phyloP scores from a whole-genome alignment of 768 basidiomycete genomes.

The Coprinopsis marcescibilis region DNA sequence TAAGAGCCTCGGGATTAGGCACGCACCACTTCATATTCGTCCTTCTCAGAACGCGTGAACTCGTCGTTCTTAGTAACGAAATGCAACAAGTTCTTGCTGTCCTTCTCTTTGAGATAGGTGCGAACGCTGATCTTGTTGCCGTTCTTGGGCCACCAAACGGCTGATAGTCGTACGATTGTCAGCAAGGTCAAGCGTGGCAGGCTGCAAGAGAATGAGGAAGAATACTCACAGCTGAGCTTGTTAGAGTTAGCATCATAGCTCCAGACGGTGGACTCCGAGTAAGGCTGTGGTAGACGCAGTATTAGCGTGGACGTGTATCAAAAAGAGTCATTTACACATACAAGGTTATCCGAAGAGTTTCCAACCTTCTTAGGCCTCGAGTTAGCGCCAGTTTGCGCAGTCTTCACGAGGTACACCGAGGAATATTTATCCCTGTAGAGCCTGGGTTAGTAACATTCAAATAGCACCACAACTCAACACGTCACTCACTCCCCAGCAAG shows the following conservation, averaged over 20 bases:
- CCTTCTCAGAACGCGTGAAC: not conserved
- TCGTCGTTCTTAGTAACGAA: not conserved
- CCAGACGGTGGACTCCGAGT: constrained; percentile 4
- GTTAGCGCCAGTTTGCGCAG: not conserved
- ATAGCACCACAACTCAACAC: not conserved
- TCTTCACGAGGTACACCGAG: constrained; percentile 4
- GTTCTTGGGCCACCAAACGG: not conserved
- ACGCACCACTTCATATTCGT: not conserved
- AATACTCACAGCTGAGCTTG: not conserved
- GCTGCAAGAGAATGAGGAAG: not conserved
- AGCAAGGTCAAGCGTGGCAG: not conserved
- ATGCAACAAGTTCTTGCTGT: not conserved
- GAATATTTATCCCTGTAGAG: not conserved
- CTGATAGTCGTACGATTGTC: not conserved
- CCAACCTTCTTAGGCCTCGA: not conserved
- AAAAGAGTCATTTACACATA: no score
- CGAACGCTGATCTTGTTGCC: not conserved
- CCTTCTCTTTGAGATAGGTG: not conserved
- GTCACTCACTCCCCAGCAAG: constrained; percentile 5
- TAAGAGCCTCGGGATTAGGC: no score
- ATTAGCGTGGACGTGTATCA: not conserved
- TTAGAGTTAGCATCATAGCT: not conserved
- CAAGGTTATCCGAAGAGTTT: not conserved
- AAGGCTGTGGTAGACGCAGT: no score
- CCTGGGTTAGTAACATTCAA: no score